Percentiles rank a stretch among this genome's conserved stretches.
These are phyloP conservation scores for Saccharomycopsis sp. DNA, from an alignment of 805 yeast species.

Conservation along the genomic window DNA sequence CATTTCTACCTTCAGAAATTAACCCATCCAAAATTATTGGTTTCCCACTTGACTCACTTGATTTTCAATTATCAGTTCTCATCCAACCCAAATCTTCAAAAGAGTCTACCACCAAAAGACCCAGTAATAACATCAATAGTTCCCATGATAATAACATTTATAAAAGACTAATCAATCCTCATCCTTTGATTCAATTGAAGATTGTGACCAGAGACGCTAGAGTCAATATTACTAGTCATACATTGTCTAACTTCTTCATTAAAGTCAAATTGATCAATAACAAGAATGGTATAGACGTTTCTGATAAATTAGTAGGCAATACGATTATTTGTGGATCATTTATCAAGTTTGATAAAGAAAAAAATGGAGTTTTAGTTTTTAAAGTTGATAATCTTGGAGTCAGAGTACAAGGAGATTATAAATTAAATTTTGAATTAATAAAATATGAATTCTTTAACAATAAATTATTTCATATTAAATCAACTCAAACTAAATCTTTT, in stretches of 20 bases:
- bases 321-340: slow-evolving; percentile 1
- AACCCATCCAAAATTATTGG: no score
- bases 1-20: no score
- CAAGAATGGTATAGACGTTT: neutral
- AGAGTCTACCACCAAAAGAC: slow-evolving; percentile 1
- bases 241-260: neutral
- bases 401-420: slow-evolving; percentile 1
- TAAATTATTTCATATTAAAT: neutral
- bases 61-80: no score
- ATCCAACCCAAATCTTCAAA: slow-evolving; percentile 3
- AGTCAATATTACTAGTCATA: slow-evolving; percentile 1
- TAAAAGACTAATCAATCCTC: slow-evolving; percentile 6
- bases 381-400: slow-evolving; percentile 2
- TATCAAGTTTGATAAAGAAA: neutral
- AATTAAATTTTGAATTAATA: neutral
- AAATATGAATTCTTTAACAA: neutral
- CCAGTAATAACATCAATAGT: neutral
- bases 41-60: no score
- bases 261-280: neutral
- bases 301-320: slow-evolving; percentile 1
- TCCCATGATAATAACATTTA: neutral
- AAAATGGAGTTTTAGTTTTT: neutral
- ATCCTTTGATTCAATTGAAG: slow-evolving; percentile 3
- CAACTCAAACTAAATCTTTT: neutral
- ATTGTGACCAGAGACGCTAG: neutral